Evolutionary conservation across 345 rosid species (phyloP), one percentile per base, ranked within the genome.

Genomic region (Pistacia atlantica): DNA sequence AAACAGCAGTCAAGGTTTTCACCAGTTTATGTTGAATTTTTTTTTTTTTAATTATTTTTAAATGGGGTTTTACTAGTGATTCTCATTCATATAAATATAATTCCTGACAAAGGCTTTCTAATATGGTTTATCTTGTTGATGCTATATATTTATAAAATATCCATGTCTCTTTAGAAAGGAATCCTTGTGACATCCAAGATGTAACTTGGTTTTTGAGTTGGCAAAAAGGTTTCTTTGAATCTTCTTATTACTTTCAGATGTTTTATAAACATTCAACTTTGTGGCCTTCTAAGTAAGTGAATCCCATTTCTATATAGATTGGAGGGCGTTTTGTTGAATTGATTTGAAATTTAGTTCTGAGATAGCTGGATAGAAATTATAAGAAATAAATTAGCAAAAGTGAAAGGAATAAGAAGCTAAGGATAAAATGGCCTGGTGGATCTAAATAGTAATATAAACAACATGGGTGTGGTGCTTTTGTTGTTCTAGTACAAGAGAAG

Each of bases 201-300:
- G 22, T 22, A 73, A 28, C 12, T 18, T 57, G 3, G 18, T 17
- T 7, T 65, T 4, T 65, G 71, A 52, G 38, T 52, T 48, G 54
- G 38, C 48, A 49, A n/a, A 71, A 63, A 73, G 49, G 60, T 33
- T 73, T 11, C 28, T 48, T 38, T 57, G 20, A 51, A 59, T 59
- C 37, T 67, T 67, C 31, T n/a, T 28, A 20, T 66, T 5, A 48
- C 58, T 35, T 35, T 35, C 5, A 48, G 48, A 12, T 18, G 52
- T 74, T 48, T 33, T 51, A 1, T 38, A 42, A 67, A 57, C 10
- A 12, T 20, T 22, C 28, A 31, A 31, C 12, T 28, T 1, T 13
- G 12, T 61, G 38, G 38, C 7, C 12, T 28, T 14, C 46, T 54
- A 1, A 13, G 17, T 52, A 25, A 25, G 4, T 59, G 3, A 5